Base-by-base conservation (phyloP, 2,329 filamentous ascomycete species). In the Sporothrix globosa region DNA sequence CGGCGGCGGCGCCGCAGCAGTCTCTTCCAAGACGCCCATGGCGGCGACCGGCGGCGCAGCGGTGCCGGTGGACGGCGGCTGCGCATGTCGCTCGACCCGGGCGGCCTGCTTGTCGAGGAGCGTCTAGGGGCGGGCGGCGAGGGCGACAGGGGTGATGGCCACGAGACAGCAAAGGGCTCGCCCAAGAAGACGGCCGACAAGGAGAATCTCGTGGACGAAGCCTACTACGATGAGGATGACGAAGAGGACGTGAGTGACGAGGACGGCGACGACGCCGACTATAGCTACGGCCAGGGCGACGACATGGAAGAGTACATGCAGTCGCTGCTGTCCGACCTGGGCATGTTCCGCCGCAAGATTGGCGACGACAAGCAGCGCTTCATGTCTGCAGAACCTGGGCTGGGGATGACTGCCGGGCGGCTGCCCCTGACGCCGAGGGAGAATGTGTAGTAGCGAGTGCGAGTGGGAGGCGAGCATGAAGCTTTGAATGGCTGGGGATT, bases 281-380 rank as follows among this genome's bases (percentile, higher is more conserved):
- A 83, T 50, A 78, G 82, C 58, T 78, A 84, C 72, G 73, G 84
- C 72, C 83, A 83, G 58, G 85, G 85, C 19, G 83, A 85, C 53
- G 86, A 94, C 73, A 87, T 94, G 82, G 92, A 97, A 77, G 89
- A 90, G n/a, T 89, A 92, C 76, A 95, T 97, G 84, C 89, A 94
- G 75, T 90, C 91, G 48, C 86, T 98, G 77, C 83, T 99, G 74
- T 88, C 89, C 75, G 94, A 98, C 75, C 78, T 97, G 69, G 87
- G 86, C 41, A 79, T 95, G 77, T 96, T 97, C 82, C 91, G 91
- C 79, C 88, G 89, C 76, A 98, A 97, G 82, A 88, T 98, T 73
- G 89, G 88, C 7, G 93, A 96, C 76, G 96, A 98, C 78, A 87
- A 91, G 79, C 82, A 83, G 70, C 83, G 92, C 52, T 96, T 91